These are phyloP conservation scores for Eleusine coracana DNA, from an alignment of 176 grass and related monocot species.

Conservation along the genomic window DNA sequence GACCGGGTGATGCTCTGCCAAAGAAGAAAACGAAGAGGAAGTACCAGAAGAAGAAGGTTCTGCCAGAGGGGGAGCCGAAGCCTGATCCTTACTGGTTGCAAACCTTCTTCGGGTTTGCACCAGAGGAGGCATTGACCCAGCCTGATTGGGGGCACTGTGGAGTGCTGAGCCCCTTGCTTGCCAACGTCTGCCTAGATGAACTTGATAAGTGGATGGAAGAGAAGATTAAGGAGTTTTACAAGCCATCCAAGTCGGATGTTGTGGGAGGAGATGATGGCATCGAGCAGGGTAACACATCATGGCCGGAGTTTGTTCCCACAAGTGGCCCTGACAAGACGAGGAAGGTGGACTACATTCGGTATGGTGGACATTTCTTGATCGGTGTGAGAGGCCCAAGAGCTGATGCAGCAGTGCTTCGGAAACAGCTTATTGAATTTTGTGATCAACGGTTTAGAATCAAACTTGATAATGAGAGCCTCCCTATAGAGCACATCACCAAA, in stretches of 20 bases:
- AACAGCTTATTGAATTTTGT: constrained; percentile 89
- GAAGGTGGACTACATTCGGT: constrained; percentile 92
- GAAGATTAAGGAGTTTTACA: constrained; percentile 85
- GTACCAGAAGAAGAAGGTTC: constrained; percentile 90
- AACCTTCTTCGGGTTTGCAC: constrained; percentile 94
- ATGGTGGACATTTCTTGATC: constrained; percentile 86
- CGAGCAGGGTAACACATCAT: constrained; percentile 88
- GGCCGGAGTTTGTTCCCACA: constrained; percentile 96
- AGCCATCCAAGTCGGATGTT: constrained; percentile 80
- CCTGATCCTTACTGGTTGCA: constrained; percentile 93
- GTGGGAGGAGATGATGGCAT: constrained; percentile 54
- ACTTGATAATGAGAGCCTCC: constrained; percentile 88
- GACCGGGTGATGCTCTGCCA: constrained; percentile 39
- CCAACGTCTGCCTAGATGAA: constrained; percentile 85
- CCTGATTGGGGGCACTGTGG: constrained; percentile 93
- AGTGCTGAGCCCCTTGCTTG: constrained; percentile 75
- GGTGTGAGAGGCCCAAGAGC: constrained; percentile 85
- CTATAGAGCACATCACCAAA: constrained; percentile 97
- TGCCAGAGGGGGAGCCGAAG: constrained; percentile 91
- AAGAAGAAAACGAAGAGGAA: constrained; percentile 93
- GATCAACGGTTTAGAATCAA: constrained; percentile 80
- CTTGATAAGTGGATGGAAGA: constrained; percentile 91
- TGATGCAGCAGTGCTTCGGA: constrained; percentile 77
- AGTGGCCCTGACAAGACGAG: constrained; percentile 91
- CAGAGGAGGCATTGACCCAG: constrained; percentile 72